These are phyloP conservation scores for Niveomyces coronatus DNA, from an alignment of 2,329 filamentous ascomycete genomes.

Conservation along the genomic window DNA sequence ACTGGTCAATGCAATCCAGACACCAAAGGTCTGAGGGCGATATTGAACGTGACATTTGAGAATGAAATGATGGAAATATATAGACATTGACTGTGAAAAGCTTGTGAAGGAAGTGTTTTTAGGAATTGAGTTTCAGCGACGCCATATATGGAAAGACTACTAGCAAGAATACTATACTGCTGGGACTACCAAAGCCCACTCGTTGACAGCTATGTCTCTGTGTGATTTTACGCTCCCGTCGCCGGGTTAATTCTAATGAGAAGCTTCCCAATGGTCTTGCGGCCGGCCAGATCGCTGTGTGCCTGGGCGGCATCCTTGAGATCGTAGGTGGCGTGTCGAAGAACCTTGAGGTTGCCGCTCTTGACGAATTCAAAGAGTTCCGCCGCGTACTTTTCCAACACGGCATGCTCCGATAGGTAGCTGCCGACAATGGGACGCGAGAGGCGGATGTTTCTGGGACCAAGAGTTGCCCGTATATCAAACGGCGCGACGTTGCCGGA, in stretches of 20 bases:
- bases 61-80: no score
- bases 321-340: slow-evolving; percentile 67
- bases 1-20: slow-evolving; percentile 57
- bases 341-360: slow-evolving; percentile 59
- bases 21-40: slow-evolving; percentile 17
- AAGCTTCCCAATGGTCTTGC: slow-evolving; percentile 77
- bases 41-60: no score
- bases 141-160: no score
- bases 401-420: slow-evolving; percentile 60
- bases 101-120: no score
- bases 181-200: no score
- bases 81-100: no score
- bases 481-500: slow-evolving; percentile 66
- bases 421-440: slow-evolving; percentile 63
- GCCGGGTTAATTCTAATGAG: slow-evolving; percentile 59
- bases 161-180: no score
- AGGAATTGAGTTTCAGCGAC: no score
- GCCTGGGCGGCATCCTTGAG: slow-evolving; percentile 62
- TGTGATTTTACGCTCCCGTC: background rate
- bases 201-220: no score
- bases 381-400: slow-evolving; percentile 57
- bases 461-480: slow-evolving; percentile 39
- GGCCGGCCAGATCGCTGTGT: slow-evolving; percentile 67
- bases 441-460: slow-evolving; percentile 67
- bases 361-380: slow-evolving; percentile 66